Conservation (phyloP, 2,329 filamentous ascomycete genomes). For the Aspergillus fumigatus region DNA sequence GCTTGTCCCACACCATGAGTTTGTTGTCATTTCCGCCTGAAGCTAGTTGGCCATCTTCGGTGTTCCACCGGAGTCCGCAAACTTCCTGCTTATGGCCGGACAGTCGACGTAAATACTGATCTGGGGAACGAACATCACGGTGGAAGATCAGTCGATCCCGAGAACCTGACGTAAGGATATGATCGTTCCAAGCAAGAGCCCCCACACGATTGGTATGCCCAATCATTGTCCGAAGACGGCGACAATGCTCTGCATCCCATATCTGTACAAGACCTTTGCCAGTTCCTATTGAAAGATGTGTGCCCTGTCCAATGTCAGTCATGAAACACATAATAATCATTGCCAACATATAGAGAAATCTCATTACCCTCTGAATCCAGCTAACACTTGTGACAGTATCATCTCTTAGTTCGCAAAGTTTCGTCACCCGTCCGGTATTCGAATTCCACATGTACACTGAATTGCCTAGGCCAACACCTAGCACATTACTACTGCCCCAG, state of each 20-base stretch:
- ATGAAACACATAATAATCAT: not conserved
- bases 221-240: constrained; percentile 89
- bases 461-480: constrained; percentile 86
- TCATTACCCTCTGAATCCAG: constrained; percentile 78
- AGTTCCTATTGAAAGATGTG: constrained; percentile 91
- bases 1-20: constrained; percentile 96
- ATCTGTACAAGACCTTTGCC: constrained; percentile 94
- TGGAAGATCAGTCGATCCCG: constrained; percentile 92
- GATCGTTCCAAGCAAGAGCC: constrained; percentile 94
- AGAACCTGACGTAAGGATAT: constrained; percentile 93
- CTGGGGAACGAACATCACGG: constrained; percentile 86
- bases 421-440: constrained; percentile 82
- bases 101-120: constrained; percentile 82
- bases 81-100: constrained; percentile 97
- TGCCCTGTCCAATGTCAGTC: constrained; percentile 52
- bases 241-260: constrained; percentile 86
- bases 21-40: constrained; percentile 99
- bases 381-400: constrained; percentile 95
- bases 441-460: constrained; percentile 99
- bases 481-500: constrained; percentile 91
- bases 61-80: constrained; percentile 95
- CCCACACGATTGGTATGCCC: constrained; percentile 92
- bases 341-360: not conserved
- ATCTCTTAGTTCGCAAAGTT: constrained; percentile 85
- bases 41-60: constrained; percentile 88